Conservation (phyloP, 2,329 filamentous ascomycete genomes). For the Colletotrichum aenigma region DNA sequence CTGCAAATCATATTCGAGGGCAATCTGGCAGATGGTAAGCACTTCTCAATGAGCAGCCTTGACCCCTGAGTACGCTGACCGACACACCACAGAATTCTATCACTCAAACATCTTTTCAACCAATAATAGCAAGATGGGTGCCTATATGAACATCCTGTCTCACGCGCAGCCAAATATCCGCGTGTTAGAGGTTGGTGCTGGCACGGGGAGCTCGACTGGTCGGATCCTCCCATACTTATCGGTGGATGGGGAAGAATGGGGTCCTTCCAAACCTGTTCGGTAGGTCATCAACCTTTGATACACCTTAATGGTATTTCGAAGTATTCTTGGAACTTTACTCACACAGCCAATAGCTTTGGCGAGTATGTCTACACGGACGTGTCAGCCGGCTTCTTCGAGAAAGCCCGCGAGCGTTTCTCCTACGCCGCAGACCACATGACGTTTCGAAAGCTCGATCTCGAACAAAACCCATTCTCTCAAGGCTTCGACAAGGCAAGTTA, state of each 20-base stretch:
- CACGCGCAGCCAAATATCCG: constrained; percentile 32
- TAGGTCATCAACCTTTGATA: not conserved
- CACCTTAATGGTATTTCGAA: not conserved
- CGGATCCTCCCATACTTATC: constrained; percentile 35
- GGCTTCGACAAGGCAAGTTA: constrained; percentile 34
- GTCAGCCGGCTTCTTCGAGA: constrained; percentile 43
- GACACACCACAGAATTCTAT: not conserved
- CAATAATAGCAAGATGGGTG: not conserved
- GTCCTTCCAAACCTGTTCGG: not conserved
- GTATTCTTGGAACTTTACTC: not conserved
- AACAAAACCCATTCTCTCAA: constrained; percentile 31
- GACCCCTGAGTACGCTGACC: not conserved
- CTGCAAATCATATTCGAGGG: not conserved
- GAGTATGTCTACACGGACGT: constrained; percentile 51
- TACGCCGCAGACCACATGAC: constrained; percentile 20
- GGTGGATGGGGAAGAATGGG: not conserved
- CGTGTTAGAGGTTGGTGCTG: constrained; percentile 40
- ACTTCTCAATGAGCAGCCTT: not conserved
- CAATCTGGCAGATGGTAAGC: not conserved
- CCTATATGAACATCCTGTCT: constrained; percentile 8
- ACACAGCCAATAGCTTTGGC: constrained; percentile 2
- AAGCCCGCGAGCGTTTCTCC: constrained; percentile 32
- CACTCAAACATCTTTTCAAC: not conserved
- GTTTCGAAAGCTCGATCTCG: constrained; percentile 33
- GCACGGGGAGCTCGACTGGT: constrained; percentile 42